A percentile compares a stretch with the other conserved stretches of the same genome.
phyloP scores from a whole-genome alignment of 2,329 filamentous ascomycete genomes.

The Monosporascus sp. region DNA sequence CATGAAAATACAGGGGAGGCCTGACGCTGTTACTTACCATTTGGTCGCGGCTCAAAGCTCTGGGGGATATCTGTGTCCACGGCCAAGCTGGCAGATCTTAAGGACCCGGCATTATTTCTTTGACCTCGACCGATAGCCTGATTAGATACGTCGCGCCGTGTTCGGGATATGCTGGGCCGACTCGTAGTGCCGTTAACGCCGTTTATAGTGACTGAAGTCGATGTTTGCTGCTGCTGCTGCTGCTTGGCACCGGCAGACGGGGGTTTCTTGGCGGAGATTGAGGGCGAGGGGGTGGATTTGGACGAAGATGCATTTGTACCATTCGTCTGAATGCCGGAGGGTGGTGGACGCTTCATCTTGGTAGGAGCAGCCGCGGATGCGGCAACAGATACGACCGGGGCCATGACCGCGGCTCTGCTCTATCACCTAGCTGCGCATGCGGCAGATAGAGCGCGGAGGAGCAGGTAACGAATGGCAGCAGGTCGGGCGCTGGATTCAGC shows the following conservation, averaged over 20 bases:
- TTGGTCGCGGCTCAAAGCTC: slow-evolving; percentile 43
- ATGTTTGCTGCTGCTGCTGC: slow-evolving; percentile 27
- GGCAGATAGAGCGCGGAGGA: not conserved
- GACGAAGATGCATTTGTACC: slow-evolving; percentile 43
- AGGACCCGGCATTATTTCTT: slow-evolving; percentile 41
- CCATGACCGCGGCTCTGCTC: slow-evolving; percentile 37
- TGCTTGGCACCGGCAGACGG: slow-evolving; percentile 45
- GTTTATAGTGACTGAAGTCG: slow-evolving; percentile 35
- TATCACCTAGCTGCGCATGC: slow-evolving; percentile 1
- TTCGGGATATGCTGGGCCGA: slow-evolving; percentile 48
- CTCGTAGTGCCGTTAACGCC: slow-evolving; percentile 39
- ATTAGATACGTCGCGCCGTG: slow-evolving; percentile 50
- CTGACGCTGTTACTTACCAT: slow-evolving; percentile 35
- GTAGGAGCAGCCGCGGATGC: slow-evolving; percentile 30
- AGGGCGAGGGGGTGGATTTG: slow-evolving; percentile 55
- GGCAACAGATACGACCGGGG: slow-evolving; percentile 46
- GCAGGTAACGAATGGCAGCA: not conserved
- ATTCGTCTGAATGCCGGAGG: slow-evolving; percentile 62
- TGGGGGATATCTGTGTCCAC: slow-evolving; percentile 35
- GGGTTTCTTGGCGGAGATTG: slow-evolving; percentile 49
- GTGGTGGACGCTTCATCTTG: slow-evolving; percentile 66
- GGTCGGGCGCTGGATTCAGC: not conserved
- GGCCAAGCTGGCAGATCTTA: slow-evolving; percentile 43
- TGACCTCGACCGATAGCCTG: slow-evolving; percentile 42
- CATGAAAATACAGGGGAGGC: slow-evolving; percentile 7